Conservation (phyloP, 176 grass and related monocot genomes). For the Paspalum vaginatum region DNA sequence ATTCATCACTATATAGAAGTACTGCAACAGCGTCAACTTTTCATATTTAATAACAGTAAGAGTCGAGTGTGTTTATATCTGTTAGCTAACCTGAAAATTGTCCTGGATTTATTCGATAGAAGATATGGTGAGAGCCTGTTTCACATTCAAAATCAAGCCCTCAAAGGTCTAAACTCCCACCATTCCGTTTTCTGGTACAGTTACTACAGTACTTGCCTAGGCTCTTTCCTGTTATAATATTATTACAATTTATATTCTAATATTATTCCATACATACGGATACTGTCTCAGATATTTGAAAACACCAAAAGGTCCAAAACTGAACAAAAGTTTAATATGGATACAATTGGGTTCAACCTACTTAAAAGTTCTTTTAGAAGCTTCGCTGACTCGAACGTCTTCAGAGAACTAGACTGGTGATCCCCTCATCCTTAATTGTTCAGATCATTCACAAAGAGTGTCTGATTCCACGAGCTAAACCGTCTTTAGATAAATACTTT, state of each 20-base stretch:
- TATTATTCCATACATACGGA: neutral
- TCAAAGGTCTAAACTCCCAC: conserved; percentile 14
- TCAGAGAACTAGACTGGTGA: neutral
- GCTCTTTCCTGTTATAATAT: neutral
- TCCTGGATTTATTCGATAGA: conserved; percentile 4
- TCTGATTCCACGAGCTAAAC: neutral
- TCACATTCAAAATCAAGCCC: neutral
- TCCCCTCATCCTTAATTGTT: neutral
- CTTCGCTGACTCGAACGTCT: neutral
- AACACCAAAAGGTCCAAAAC: neutral
- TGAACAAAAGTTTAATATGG: conserved; percentile 3
- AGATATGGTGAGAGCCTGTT: neutral
- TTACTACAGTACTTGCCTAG: neutral
- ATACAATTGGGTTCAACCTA: conserved; percentile 14
- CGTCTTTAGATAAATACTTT: neutral
- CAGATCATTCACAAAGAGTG: conserved; percentile 9
- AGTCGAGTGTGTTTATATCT: conserved; percentile 3
- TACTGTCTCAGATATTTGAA: neutral
- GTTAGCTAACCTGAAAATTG: conserved; percentile 15
- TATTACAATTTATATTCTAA: neutral
- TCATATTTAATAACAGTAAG: neutral
- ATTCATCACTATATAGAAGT: neutral
- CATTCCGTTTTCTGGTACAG: conserved; percentile 5
- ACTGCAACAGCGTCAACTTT: conserved; percentile 21
- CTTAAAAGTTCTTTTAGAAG: conserved; percentile 24